Evolutionary conservation across 768 basidiomycete genomes (phyloP), one percentile per base, ranked within the genome.

Genomic region (Boletus eberwhitei): DNA sequence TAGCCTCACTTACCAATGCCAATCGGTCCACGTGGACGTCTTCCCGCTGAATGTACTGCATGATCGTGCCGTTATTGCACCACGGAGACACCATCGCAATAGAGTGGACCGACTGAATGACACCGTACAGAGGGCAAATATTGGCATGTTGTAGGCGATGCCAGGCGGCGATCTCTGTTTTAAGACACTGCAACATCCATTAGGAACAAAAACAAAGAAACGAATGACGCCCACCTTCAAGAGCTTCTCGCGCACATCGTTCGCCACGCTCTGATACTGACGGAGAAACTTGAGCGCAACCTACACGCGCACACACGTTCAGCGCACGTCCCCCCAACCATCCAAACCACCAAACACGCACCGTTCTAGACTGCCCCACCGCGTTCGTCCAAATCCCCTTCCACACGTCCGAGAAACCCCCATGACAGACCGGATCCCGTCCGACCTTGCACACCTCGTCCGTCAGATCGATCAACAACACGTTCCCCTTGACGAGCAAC

Each of bases 1-100:
- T 24, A 19, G 22, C 16, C 4, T 29, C 47, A 64, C 77, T 47
- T 43, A 86, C 83, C 64, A 86, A 62, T 43, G 70, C 71, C 32
- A 84, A 60, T 49, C 78, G 70, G 54, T 83, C 75, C 7, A 63
- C 76, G 4, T 60, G 63, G 0, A 75, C 71, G 50, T 79, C 74
- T 16, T 69, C 59, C 45, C 63, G 66, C 52, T 73, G 74, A 54
- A 84, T 66, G 61, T 83, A 85, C 22, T 76, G 67, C 50, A 71
- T 73, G 50, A 85, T 71, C 8, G 78, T 81, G 9, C 84, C 83
- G 48, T 85, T 83, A 35, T 76, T 74, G 61, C 82, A 84, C 82
- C 83, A 86, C 5, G 79, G 78, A 5, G 84, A 85, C 0, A 86
- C 82, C 81, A 86, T 84, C 17, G 79, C 84, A 26, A 86, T 74